Conservation (phyloP, 225 moss, liverwort and hornwort genomes). For the Straminergon stramineum region DNA sequence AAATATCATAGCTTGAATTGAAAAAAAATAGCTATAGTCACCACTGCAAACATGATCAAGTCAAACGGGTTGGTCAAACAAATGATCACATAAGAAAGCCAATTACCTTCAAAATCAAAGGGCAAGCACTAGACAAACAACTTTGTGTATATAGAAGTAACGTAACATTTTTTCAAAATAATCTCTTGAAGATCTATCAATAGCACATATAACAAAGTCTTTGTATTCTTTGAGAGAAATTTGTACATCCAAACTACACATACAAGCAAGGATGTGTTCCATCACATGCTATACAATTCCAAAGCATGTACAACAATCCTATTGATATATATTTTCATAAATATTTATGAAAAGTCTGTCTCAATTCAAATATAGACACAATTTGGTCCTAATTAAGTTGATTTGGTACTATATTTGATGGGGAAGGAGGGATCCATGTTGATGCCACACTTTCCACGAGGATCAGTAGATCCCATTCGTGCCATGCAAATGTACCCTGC, state of each 20-base stretch:
- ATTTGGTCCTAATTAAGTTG: background rate
- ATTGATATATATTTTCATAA: background rate
- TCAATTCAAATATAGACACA: background rate
- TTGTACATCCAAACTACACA: background rate
- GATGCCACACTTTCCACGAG: constrained; percentile 28
- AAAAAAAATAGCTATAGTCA: too few species aligned
- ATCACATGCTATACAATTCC: background rate
- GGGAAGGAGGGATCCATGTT: constrained; percentile 46
- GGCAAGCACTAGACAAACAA: background rate
- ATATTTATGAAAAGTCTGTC: background rate
- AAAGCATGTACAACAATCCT: too few species aligned
- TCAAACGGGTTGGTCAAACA: too few species aligned
- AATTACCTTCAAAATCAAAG: too few species aligned
- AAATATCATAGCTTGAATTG: too few species aligned
- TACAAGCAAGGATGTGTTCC: background rate
- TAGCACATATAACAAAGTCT: background rate
- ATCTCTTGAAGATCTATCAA: too few species aligned
- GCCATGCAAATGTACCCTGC: constrained; percentile 46
- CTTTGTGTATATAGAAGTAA: background rate
- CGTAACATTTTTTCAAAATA: background rate
- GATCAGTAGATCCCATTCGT: background rate
- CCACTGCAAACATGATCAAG: too few species aligned
- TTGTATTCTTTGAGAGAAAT: background rate
- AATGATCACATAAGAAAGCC: too few species aligned
- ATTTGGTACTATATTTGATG: background rate